Base-by-base conservation (phyloP, 2,329 filamentous ascomycete species). In the Aspergillus transmontanensis region DNA sequence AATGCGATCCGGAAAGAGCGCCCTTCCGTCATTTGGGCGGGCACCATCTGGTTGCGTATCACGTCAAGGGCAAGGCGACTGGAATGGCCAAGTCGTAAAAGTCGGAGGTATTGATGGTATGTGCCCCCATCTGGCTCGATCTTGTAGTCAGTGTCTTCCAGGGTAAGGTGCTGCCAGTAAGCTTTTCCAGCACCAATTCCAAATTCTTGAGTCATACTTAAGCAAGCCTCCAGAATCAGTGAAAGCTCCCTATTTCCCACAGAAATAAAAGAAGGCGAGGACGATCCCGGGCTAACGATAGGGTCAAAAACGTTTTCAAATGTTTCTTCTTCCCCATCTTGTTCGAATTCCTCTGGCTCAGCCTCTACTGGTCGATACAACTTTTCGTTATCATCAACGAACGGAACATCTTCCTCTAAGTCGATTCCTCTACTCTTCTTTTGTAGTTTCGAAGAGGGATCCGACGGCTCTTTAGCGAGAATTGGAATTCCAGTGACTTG, bases 91-190 rank as follows among this genome's bases (percentile, higher is more conserved):
- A 85, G 76, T 58, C 88, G 86, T 41, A 95, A 84, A 48, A 91
- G 75, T 59, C 87, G 85, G 19, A 97, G 82, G 71, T 92, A 89
- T 66, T 83, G 81, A 67, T 88, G 82, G 79, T 89, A 90, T 73
- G 92, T 93, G 66, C 89, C 84, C 10, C 81, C 71, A 74, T 97
- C 94, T 0, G 94, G 93, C 2, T 81, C 73, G 63, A 97, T 79
- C n/a, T 79, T 78, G 74, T 87, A 84, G 14, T 83, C 60, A 7
- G 72, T 63, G 4, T 72, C 64, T 0, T 71, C 77, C 2, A 82
- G 75, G 7, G 89, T 91, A 62, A 97, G 80, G 6, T 89, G 73
- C 21, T 89, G 81, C 94, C 94, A 98, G 61, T 97, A 98, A 36
- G 84, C 84, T 58, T 85, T 78, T n/a, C 88, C 90, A n/a, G 86